A percentile compares a stretch with the other conserved stretches of the same genome.
Conservation (phyloP, 176 grass and related monocot genomes). For the Lolium multiflorum region DNA sequence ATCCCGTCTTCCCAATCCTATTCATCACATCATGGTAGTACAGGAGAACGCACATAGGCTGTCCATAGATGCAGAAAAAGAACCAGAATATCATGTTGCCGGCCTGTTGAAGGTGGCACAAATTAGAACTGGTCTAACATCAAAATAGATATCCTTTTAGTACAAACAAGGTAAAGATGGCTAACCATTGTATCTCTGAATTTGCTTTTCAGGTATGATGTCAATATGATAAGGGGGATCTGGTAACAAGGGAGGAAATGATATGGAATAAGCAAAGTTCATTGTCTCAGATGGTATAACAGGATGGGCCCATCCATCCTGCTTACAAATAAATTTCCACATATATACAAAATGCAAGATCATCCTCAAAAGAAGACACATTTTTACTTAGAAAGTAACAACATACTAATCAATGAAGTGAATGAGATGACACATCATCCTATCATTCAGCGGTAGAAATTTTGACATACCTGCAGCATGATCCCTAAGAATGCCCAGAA, state of each 20-base stretch:
- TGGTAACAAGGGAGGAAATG: conserved; percentile 30
- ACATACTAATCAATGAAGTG: not conserved
- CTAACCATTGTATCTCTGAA: conserved; percentile 89
- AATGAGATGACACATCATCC: not conserved
- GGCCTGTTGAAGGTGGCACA: conserved; percentile 54
- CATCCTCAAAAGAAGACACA: not conserved
- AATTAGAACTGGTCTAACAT: conserved; percentile 37
- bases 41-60: conserved; percentile 93
- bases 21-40: conserved; percentile 99
- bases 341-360: not conserved
- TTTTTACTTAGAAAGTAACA: not conserved
- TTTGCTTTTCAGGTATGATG: conserved; percentile 84
- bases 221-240: conserved; percentile 92
- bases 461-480: conserved; percentile 76
- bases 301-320: not conserved
- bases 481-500: conserved; percentile 99
- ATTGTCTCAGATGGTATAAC: not conserved
- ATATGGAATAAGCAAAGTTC: conserved; percentile 29
- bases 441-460: not conserved
- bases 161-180: not conserved
- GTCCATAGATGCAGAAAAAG: conserved; percentile 96
- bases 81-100: conserved; percentile 99
- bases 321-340: not conserved
- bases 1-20: conserved; percentile 53
- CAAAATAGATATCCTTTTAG: not conserved